Evolutionary conservation across 164 flowering plant genomes (phyloP).

Genomic region (Saururus chinensis): DNA sequence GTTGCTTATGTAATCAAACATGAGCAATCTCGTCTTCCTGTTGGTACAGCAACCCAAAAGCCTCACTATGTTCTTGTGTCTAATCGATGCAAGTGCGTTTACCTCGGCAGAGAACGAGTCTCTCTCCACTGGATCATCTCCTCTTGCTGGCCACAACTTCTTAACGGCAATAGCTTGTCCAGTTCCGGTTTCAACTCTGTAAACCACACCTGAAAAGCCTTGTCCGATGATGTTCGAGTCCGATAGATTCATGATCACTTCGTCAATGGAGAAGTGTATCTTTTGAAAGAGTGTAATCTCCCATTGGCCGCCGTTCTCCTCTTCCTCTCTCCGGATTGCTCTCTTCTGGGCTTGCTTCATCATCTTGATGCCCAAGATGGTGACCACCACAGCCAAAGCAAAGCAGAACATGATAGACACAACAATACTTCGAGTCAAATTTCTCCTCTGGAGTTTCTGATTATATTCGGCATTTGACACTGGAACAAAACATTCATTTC

Average conservation of each 20-base stretch:
- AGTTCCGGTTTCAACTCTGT: conserved; percentile 39
- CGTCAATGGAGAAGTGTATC: conserved; percentile 39
- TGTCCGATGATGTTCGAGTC: conserved; percentile 45
- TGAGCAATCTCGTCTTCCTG: conserved; percentile 33
- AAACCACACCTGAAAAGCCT: conserved; percentile 56
- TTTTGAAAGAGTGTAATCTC: conserved; percentile 51
- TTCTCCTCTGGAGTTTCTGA: conserved; percentile 6
- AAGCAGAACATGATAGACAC: conserved; percentile 19
- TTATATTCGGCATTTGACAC: neutral
- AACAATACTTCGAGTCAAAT: conserved; percentile 16
- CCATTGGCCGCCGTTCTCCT: conserved; percentile 26
- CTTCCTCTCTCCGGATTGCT: conserved; percentile 13
- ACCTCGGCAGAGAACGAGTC: conserved; percentile 54
- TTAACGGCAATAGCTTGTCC: conserved; percentile 45
- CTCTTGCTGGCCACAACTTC: conserved; percentile 39
- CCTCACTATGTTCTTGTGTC: conserved; percentile 59
- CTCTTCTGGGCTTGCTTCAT: conserved; percentile 14
- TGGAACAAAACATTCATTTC: conserved; percentile 15
- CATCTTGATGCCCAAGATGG: conserved; percentile 10
- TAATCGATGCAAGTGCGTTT: conserved; percentile 40
- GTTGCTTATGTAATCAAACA: conserved; percentile 52
- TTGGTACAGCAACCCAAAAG: conserved; percentile 47
- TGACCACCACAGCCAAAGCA: conserved; percentile 6
- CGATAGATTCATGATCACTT: conserved; percentile 25
- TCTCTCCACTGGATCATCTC: conserved; percentile 6